These are phyloP conservation scores for Ascochyta clinopodiicola DNA, from an alignment of 2,329 filamentous ascomycete species.

Conservation along the genomic window DNA sequence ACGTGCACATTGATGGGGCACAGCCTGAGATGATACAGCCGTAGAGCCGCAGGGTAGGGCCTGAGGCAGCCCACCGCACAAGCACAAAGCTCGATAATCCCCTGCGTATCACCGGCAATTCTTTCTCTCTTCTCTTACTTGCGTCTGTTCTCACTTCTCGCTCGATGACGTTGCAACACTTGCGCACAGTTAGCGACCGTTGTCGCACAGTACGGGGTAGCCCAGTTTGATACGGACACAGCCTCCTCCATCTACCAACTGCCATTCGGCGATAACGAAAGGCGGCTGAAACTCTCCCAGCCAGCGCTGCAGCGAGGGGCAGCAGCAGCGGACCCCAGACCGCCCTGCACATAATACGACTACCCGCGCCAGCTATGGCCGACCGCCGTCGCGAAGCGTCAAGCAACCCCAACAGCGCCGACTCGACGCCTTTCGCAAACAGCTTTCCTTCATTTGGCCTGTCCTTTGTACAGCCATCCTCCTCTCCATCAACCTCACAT, in stretches of 20 bases:
- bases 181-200: neutral
- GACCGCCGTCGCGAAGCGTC: conserved; percentile 38
- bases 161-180: conserved; percentile 6
- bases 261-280: conserved; percentile 9
- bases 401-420: conserved; percentile 36
- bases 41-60: conserved; percentile 1
- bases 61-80: conserved; percentile 3
- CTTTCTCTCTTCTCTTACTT: neutral
- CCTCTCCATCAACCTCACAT: conserved; percentile 37
- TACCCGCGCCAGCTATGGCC: conserved; percentile 30
- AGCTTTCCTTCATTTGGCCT: conserved; percentile 27
- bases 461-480: conserved; percentile 30
- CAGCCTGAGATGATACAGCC: conserved; percentile 12
- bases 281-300: conserved; percentile 10
- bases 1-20: conserved; percentile 5
- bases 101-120: neutral
- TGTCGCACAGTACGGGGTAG: conserved; percentile 9
- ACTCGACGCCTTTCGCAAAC: conserved; percentile 35
- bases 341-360: conserved; percentile 1
- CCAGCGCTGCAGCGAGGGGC: conserved; percentile 9
- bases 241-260: neutral
- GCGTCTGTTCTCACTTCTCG: neutral
- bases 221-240: neutral
- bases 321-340: conserved; percentile 10
- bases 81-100: neutral